These are phyloP conservation scores for Irineochytrium annulatum DNA, from an alignment of 192 early-diverging fungal genomes.

Conservation along the genomic window DNA sequence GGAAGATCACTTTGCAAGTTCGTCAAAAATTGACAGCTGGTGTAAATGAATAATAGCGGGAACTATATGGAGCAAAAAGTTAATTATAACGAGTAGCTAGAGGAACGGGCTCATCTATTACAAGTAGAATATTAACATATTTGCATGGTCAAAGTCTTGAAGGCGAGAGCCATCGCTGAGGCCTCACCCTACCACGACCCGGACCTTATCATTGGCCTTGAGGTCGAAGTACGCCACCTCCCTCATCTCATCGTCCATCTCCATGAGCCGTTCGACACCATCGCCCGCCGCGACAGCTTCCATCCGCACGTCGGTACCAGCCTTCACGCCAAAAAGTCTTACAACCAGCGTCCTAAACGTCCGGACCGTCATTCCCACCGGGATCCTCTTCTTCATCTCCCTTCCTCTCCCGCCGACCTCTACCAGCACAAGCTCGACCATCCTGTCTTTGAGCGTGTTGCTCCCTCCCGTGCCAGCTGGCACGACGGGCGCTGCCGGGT, in stretches of 20 bases:
- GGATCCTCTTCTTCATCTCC: conserved; percentile 21
- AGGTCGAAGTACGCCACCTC: conserved; percentile 16
- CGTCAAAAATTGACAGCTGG: no score
- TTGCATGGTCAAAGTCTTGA: no score
- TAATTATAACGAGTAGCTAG: no score
- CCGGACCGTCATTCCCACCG: conserved; percentile 26
- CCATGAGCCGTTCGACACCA: not conserved
- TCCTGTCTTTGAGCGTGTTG: conserved; percentile 36
- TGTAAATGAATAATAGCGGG: no score
- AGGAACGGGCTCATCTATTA: no score
- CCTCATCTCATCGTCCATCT: conserved; percentile 29
- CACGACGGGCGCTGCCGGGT: conserved; percentile 23
- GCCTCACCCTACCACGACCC: no score
- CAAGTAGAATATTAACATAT: no score
- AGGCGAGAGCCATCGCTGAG: no score
- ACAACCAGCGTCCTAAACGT: conserved; percentile 17
- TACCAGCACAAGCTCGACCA: conserved; percentile 14
- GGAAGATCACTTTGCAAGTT: no score
- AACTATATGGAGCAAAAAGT: no score
- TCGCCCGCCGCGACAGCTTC: not conserved
- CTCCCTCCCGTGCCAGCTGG: conserved; percentile 19
- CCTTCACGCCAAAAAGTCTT: conserved; percentile 8
- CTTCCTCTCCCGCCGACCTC: conserved; percentile 11
- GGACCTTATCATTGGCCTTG: no score
- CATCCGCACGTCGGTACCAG: not conserved